Conservation (phyloP, 2,329 filamentous ascomycete genomes). For the Microascus cirrosus region DNA sequence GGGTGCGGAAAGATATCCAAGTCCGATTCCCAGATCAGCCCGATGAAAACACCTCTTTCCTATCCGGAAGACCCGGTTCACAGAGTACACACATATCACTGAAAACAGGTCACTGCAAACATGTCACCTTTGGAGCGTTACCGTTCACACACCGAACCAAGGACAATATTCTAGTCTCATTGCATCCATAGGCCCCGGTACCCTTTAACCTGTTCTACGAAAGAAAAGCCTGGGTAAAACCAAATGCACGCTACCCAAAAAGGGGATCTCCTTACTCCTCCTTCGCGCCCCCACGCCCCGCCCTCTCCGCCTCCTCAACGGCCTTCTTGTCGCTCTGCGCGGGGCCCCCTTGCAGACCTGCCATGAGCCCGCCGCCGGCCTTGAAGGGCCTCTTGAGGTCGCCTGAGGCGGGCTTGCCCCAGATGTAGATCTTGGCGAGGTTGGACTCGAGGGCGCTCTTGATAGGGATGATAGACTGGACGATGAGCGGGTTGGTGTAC, state of each 20-base stretch:
- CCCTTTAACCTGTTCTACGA: neutral
- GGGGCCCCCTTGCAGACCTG: slow-evolving; percentile 58
- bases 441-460: slow-evolving; percentile 95
- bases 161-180: neutral
- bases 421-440: slow-evolving; percentile 89
- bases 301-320: slow-evolving; percentile 68
- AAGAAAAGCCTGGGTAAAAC: neutral
- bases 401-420: slow-evolving; percentile 74
- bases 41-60: neutral
- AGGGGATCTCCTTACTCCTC: slow-evolving; percentile 46
- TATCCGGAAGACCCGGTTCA: neutral
- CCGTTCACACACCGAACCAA: neutral
- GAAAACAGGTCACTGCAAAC: neutral
- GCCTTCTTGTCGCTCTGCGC: slow-evolving; percentile 89
- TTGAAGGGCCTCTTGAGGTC: slow-evolving; percentile 97
- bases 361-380: slow-evolving; percentile 71
- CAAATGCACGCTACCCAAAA: neutral
- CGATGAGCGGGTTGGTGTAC: slow-evolving; percentile 97
- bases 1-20: neutral
- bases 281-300: slow-evolving; percentile 60
- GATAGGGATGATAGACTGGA: slow-evolving; percentile 96
- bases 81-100: neutral
- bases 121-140: neutral
- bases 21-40: neutral
- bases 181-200: neutral